Conservation (phyloP, 495 filamentous ascomycete genomes). For the Daldinia childiae region DNA sequence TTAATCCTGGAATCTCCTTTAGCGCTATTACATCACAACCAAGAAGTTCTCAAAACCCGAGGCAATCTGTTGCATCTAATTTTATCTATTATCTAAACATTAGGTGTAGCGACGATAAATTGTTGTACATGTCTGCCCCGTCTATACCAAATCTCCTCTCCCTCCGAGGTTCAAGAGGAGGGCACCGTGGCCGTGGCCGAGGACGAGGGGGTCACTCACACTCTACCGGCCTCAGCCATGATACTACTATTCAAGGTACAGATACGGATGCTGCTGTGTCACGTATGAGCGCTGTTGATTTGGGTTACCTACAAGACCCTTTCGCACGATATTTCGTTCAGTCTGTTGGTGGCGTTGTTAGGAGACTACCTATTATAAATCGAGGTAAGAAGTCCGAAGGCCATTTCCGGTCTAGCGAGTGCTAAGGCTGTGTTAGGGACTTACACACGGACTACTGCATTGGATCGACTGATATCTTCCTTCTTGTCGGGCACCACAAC, state of each 20-base stretch:
- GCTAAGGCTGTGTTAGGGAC: conserved; percentile 68
- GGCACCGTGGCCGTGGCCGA: conserved; percentile 51
- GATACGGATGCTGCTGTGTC: conserved; percentile 92
- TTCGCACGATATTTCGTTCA: conserved; percentile 75
- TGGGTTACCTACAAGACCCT: conserved; percentile 87
- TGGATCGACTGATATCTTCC: conserved; percentile 77
- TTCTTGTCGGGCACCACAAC: conserved; percentile 66
- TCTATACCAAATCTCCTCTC: conserved; percentile 81
- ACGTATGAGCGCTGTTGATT: conserved; percentile 82
- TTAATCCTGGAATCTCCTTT: background rate
- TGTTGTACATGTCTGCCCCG: conserved; percentile 68
- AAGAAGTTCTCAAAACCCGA: background rate
- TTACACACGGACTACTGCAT: conserved; percentile 89
- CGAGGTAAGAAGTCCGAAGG: conserved; percentile 67
- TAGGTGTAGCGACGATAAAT: background rate
- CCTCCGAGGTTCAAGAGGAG: conserved; percentile 62
- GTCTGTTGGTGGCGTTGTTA: conserved; percentile 47
- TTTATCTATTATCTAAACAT: background rate
- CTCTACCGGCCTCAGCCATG: conserved; percentile 46
- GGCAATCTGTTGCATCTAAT: background rate
- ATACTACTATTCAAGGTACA: conserved; percentile 79
- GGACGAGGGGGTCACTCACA: conserved; percentile 51
- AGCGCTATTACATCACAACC: conserved; percentile 1
- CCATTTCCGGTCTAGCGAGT: conserved; percentile 29
- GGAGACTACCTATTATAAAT: conserved; percentile 90